Evolutionary conservation across 768 basidiomycete species (phyloP).

Genomic region (Tremella yokohamensis): DNA sequence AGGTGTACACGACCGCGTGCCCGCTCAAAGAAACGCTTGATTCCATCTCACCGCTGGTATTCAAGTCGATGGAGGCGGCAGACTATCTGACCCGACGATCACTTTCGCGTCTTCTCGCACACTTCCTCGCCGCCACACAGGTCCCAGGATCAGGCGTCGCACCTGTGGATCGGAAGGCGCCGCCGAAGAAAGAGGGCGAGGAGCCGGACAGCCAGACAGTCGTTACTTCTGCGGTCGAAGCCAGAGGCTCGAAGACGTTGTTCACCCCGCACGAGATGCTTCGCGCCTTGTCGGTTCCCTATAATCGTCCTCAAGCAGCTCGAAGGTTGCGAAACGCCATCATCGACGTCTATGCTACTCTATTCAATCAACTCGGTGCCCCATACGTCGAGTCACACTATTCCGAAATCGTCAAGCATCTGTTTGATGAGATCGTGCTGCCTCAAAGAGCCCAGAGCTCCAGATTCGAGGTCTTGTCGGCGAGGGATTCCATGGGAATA

Average conservation of each 20-base stretch:
- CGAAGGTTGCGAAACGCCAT: conserved; percentile 77
- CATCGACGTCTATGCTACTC: conserved; percentile 78
- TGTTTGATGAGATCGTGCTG: conserved; percentile 72
- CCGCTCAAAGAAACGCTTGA: conserved; percentile 72
- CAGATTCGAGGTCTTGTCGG: conserved; percentile 70
- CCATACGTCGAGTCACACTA: conserved; percentile 80
- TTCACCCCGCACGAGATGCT: conserved; percentile 77
- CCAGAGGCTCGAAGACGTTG: conserved; percentile 65
- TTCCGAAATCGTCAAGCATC: conserved; percentile 68
- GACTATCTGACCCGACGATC: conserved; percentile 80
- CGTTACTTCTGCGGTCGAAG: conserved; percentile 53
- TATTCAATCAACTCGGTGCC: conserved; percentile 71
- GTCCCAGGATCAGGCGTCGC: conserved; percentile 57
- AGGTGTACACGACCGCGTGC: conserved; percentile 58
- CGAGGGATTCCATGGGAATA: conserved; percentile 69
- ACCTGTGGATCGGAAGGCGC: conserved; percentile 55
- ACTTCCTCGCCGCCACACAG: conserved; percentile 80
- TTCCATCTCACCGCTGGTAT: conserved; percentile 62
- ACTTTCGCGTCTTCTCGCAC: conserved; percentile 74
- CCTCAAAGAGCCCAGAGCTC: conserved; percentile 56
- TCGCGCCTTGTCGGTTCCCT: conserved; percentile 68
- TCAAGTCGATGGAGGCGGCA: conserved; percentile 72
- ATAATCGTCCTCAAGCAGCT: conserved; percentile 68
- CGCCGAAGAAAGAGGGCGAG: conserved; percentile 60
- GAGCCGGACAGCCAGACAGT: conserved; percentile 54